Percentiles rank a stretch among this genome's conserved stretches.
Conservation (phyloP, 2,329 filamentous ascomycete genomes). For the Stemphylium lycopersici region DNA sequence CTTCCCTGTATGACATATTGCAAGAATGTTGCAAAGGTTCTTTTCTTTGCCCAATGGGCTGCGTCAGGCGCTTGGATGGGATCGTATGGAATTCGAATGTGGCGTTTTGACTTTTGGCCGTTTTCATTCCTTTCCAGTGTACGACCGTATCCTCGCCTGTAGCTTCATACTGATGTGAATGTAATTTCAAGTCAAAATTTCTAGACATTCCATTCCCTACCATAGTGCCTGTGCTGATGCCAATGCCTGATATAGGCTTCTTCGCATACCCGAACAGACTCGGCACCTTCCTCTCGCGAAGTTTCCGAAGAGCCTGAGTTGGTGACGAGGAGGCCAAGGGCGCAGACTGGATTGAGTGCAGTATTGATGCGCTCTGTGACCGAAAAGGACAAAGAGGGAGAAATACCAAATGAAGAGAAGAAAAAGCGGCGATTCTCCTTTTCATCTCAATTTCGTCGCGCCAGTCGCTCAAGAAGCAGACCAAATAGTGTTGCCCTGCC, state of each 20-base stretch:
- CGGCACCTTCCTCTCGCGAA: constrained; percentile 37
- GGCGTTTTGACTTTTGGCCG: constrained; percentile 24
- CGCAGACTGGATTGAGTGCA: constrained; percentile 15
- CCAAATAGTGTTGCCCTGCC: constrained; percentile 39
- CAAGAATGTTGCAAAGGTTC: constrained; percentile 14
- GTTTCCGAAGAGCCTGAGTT: constrained; percentile 41
- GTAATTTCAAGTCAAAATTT: constrained; percentile 26
- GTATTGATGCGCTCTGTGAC: constrained; percentile 14
- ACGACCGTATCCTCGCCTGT: constrained; percentile 28
- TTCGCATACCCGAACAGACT: constrained; percentile 26
- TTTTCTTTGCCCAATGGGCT: constrained; percentile 19
- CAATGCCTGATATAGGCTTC: constrained; percentile 44
- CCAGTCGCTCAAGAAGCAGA: constrained; percentile 39
- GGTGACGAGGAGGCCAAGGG: constrained; percentile 22
- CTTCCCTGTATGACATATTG: constrained; percentile 15
- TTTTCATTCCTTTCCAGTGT: constrained; percentile 29
- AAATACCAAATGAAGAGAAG: constrained; percentile 28
- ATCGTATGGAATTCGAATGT: constrained; percentile 21
- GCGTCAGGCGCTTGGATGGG: constrained; percentile 16
- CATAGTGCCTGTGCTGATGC: constrained; percentile 43
- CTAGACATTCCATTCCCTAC: background rate
- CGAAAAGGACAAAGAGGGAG: constrained; percentile 17
- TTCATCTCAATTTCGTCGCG: constrained; percentile 43
- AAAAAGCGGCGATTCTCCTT: constrained; percentile 42
- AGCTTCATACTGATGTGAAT: constrained; percentile 39